These are phyloP conservation scores for Penicillium polonicum DNA, from an alignment of 2,329 filamentous ascomycete genomes.

Conservation along the genomic window DNA sequence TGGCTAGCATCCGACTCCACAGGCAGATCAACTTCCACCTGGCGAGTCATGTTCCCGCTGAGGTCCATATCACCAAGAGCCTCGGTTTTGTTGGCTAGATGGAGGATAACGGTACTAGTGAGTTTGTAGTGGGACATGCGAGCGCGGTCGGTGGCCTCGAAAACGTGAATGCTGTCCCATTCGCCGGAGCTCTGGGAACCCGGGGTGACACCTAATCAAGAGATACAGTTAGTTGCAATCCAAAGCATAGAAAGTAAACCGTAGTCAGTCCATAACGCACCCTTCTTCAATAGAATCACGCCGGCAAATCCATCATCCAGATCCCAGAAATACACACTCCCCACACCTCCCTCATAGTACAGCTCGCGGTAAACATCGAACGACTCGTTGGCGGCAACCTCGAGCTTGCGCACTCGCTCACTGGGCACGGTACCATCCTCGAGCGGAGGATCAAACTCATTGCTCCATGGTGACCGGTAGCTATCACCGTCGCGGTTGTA, in stretches of 20 bases:
- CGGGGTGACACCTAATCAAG: conserved; percentile 60
- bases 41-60: conserved; percentile 95
- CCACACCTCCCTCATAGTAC: conserved; percentile 89
- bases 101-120: conserved; percentile 93
- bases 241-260: not conserved
- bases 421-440: conserved; percentile 85
- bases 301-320: conserved; percentile 96
- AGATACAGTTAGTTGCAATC: conserved; percentile 8
- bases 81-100: conserved; percentile 67
- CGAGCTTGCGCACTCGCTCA: conserved; percentile 89
- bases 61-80: conserved; percentile 83
- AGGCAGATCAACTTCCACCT: conserved; percentile 87
- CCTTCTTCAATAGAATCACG: conserved; percentile 93
- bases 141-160: conserved; percentile 90
- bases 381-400: conserved; percentile 88
- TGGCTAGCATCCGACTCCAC: conserved; percentile 90
- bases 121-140: conserved; percentile 95
- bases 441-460: conserved; percentile 92
- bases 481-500: conserved; percentile 99
- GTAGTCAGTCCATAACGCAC: conserved; percentile 48
- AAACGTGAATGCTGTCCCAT: conserved; percentile 99
- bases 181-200: conserved; percentile 69
- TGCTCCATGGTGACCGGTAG: conserved; percentile 98
- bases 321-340: conserved; percentile 97
- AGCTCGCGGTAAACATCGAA: conserved; percentile 96